A percentile compares a stretch with the other conserved stretches of the same genome.
These are phyloP conservation scores for Ajuga reptans DNA, from an alignment of 305 asterid species.

Conservation along the genomic window DNA sequence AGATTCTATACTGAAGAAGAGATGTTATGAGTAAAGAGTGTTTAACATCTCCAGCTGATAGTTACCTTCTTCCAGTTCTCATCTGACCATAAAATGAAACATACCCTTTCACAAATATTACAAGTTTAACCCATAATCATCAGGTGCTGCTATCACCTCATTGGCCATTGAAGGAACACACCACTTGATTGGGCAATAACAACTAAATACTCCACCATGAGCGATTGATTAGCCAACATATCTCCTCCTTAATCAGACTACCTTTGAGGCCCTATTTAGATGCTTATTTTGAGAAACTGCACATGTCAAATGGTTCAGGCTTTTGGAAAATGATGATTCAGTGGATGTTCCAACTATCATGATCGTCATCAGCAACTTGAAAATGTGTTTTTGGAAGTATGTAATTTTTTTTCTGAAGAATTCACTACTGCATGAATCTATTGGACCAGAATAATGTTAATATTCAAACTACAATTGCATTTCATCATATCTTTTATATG, in stretches of 20 bases:
- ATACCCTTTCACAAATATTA: not conserved
- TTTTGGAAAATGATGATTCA: not conserved
- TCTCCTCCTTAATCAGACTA: no score
- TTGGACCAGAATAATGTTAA: not conserved
- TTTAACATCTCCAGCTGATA: constrained; percentile 4
- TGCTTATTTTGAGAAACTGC: not conserved
- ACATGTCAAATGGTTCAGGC: not conserved
- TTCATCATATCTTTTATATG: no score
- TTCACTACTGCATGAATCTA: not conserved
- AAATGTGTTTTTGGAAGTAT: not conserved
- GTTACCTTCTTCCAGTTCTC: not conserved
- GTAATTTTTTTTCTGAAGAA: not conserved
- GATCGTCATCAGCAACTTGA: not conserved
- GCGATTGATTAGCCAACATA: not conserved
- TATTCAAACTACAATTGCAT: no score
- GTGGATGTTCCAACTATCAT: not conserved
- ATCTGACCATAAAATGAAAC: not conserved
- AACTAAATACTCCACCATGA: not conserved
- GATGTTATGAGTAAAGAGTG: not conserved
- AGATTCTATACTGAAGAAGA: not conserved
- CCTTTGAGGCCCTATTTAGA: not conserved
- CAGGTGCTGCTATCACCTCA: not conserved
- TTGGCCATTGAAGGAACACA: not conserved
- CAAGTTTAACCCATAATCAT: not conserved
- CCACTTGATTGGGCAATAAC: not conserved